These are phyloP conservation scores for Pleurotus platypus DNA, from an alignment of 768 basidiomycete genomes.

Conservation along the genomic window DNA sequence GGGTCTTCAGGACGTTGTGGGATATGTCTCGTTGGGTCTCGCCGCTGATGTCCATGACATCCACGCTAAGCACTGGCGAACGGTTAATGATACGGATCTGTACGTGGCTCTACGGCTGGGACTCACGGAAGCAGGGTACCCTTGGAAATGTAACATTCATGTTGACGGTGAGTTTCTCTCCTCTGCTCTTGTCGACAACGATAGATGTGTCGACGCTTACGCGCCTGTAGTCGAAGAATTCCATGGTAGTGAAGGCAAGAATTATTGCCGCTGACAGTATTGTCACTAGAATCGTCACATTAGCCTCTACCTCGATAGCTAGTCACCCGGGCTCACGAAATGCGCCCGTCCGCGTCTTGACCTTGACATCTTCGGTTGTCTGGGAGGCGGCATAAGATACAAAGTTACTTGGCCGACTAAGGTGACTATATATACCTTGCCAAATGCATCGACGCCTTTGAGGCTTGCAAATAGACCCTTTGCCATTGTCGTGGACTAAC, in stretches of 20 bases:
- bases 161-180: constrained; percentile 89
- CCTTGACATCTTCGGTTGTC: constrained; percentile 99
- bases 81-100: not conserved
- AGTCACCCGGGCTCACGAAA: constrained; percentile 54
- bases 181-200: constrained; percentile 91
- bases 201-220: constrained; percentile 88
- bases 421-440: constrained; percentile 66
- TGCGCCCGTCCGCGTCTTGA: constrained; percentile 94
- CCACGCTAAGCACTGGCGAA: constrained; percentile 80
- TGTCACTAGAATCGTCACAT: constrained; percentile 60
- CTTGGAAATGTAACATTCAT: constrained; percentile 94
- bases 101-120: not conserved
- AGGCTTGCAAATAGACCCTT: constrained; percentile 74
- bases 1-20: constrained; percentile 84
- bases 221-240: constrained; percentile 92
- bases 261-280: constrained; percentile 91
- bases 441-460: constrained; percentile 97
- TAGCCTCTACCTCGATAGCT: not conserved
- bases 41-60: constrained; percentile 98
- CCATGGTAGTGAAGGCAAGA: constrained; percentile 84
- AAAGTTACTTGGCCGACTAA: constrained; percentile 7
- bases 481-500: constrained; percentile 52
- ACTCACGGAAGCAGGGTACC: constrained; percentile 95
- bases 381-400: constrained; percentile 23
- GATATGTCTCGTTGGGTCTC: constrained; percentile 90